Percentiles rank a stretch among this genome's conserved stretches.
phyloP scores from a whole-genome alignment of 495 filamentous ascomycete species.

The Lasiosphaeriaceae sp. region DNA sequence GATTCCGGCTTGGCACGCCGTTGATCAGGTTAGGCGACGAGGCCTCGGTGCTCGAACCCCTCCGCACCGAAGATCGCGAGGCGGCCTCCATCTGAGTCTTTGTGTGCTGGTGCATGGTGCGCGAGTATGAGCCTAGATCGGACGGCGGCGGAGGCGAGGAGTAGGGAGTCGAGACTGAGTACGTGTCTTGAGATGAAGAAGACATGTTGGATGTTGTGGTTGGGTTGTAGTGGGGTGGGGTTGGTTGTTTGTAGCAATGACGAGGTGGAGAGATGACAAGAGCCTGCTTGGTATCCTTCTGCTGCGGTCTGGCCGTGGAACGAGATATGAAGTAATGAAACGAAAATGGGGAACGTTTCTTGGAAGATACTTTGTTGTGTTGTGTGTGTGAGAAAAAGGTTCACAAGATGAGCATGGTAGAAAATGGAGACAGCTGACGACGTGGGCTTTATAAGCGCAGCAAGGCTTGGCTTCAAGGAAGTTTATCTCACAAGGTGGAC shows the following conservation, averaged over 20 bases:
- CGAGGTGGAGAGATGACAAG: neutral
- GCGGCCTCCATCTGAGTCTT: conserved; percentile 50
- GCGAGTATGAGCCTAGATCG: conserved; percentile 41
- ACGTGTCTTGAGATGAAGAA: conserved; percentile 15
- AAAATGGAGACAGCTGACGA: neutral
- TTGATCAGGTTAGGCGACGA: conserved; percentile 29
- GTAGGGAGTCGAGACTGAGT: conserved; percentile 5
- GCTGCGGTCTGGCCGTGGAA: conserved; percentile 2
- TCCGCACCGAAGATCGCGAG: conserved; percentile 19
- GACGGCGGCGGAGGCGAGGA: conserved; percentile 37
- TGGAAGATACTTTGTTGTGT: neutral
- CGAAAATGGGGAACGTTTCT: conserved; percentile 11
- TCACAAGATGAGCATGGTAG: neutral
- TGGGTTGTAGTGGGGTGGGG: conserved; percentile 1
- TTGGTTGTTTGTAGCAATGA: neutral
- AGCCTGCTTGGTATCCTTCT: neutral
- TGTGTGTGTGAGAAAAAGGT: neutral
- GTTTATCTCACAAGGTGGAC: conserved; percentile 19
- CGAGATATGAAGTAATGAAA: conserved; percentile 21
- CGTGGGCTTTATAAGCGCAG: neutral
- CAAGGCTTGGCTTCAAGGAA: conserved; percentile 16
- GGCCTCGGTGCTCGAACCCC: neutral
- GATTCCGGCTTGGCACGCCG: conserved; percentile 18
- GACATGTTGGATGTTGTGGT: conserved; percentile 28
- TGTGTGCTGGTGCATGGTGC: conserved; percentile 49